These are phyloP conservation scores for Citropsis articulata DNA, from an alignment of 345 rosid species.

Conservation along the genomic window DNA sequence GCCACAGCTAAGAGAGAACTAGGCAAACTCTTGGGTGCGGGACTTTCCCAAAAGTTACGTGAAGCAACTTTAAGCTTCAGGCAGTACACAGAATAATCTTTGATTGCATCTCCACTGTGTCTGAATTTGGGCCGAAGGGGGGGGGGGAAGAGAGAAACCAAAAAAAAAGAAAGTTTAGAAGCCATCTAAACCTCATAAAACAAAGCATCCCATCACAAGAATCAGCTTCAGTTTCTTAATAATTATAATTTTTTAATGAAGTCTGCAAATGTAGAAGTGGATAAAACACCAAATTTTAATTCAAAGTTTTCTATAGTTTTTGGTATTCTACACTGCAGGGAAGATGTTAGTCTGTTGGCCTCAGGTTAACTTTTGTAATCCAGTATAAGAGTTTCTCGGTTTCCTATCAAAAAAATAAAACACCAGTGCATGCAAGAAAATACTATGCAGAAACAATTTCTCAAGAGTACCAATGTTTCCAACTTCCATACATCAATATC, in stretches of 20 bases:
- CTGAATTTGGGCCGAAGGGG: constrained; percentile 26
- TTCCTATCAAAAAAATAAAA: no score
- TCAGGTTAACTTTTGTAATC: no score
- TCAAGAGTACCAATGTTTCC: not conserved
- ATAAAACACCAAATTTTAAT: not conserved
- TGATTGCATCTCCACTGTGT: constrained; percentile 41
- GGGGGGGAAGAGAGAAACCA: no score
- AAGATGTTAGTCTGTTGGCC: no score
- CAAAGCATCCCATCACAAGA: not conserved
- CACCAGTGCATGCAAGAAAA: not conserved
- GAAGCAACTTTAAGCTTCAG: constrained; percentile 60
- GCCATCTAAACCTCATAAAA: not conserved
- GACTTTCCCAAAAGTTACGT: constrained; percentile 51
- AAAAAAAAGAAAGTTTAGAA: not conserved
- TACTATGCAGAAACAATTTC: not conserved
- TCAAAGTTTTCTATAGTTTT: no score
- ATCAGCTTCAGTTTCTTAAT: not conserved
- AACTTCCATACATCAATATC: not conserved
- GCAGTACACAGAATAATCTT: constrained; percentile 49
- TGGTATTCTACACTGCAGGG: no score
- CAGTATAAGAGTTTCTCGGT: no score
- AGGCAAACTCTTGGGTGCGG: constrained; percentile 32
- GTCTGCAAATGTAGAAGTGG: not conserved
- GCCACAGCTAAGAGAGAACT: constrained; percentile 53
- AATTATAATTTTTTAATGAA: not conserved